A percentile compares a stretch with the other conserved stretches of the same genome.
These are phyloP conservation scores for Geotrichum fermentans DNA, from an alignment of 1,139 yeast genomes.

Conservation along the genomic window DNA sequence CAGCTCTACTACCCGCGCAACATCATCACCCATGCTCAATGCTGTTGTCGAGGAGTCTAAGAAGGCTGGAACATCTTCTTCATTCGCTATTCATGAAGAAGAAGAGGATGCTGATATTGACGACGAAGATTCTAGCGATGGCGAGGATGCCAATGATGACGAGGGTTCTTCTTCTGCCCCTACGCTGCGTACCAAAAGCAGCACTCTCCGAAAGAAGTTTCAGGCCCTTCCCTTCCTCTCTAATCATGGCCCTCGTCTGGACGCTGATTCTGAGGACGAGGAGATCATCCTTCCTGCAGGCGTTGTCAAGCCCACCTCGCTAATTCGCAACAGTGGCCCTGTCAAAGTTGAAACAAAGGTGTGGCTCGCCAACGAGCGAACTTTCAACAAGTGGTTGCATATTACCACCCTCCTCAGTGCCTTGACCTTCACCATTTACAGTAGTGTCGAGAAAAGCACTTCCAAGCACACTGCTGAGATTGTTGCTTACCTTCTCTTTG, in stretches of 20 bases:
- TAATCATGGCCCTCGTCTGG: slow-evolving; percentile 36
- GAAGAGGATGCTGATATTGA: slow-evolving; percentile 30
- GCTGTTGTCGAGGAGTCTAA: slow-evolving; percentile 19
- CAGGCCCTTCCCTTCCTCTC: slow-evolving; percentile 30
- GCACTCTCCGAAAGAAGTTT: slow-evolving; percentile 10
- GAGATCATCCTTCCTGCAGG: slow-evolving; percentile 86
- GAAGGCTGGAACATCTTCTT: slow-evolving; percentile 15
- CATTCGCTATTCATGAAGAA: slow-evolving; percentile 22
- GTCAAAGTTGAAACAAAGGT: slow-evolving; percentile 94
- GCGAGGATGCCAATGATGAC: slow-evolving; percentile 8
- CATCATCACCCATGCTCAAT: slow-evolving; percentile 16
- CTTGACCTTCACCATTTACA: slow-evolving; percentile 76
- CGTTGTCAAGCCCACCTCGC: slow-evolving; percentile 70
- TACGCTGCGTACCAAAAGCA: slow-evolving; percentile 11
- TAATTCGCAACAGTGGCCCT: slow-evolving; percentile 85
- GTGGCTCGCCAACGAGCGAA: slow-evolving; percentile 97
- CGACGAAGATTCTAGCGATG: slow-evolving; percentile 31
- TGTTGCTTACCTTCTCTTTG: slow-evolving; percentile 77
- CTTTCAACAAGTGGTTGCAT: slow-evolving; percentile 92
- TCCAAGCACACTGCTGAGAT: slow-evolving; percentile 39
- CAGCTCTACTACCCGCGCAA: slow-evolving; percentile 11
- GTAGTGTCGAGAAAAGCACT: slow-evolving; percentile 62
- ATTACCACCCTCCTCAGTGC: slow-evolving; percentile 86
- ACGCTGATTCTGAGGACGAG: slow-evolving; percentile 82
- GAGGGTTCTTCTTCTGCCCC: slow-evolving; percentile 10